Evolutionary conservation across 768 basidiomycete species (phyloP).

Genomic region (Russula sp.): DNA sequence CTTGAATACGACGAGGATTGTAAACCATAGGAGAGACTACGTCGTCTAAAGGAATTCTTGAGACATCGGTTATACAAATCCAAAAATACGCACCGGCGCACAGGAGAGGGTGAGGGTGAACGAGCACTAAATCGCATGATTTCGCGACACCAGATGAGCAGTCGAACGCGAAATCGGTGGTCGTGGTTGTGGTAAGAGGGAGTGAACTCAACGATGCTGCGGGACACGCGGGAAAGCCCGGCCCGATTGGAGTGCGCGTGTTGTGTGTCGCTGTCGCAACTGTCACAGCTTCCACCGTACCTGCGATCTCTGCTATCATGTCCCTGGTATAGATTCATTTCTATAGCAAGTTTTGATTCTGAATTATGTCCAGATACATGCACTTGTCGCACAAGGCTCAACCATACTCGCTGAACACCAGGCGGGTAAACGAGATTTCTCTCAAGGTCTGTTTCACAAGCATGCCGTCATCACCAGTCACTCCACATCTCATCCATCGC

Average conservation of each 20-base stretch:
- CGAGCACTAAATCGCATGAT: constrained; percentile 27
- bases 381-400: constrained; percentile 73
- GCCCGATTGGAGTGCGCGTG: neutral
- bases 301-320: constrained; percentile 16
- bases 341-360: neutral
- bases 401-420: constrained; percentile 87
- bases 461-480: neutral
- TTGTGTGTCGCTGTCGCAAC: neutral
- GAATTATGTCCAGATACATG: constrained; percentile 60
- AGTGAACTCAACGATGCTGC: neutral
- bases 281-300: neutral
- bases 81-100: constrained; percentile 14
- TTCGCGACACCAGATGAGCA: neutral
- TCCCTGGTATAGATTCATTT: constrained; percentile 14
- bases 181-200: neutral
- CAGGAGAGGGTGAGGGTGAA: constrained; percentile 21
- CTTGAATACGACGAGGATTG: constrained; percentile 18
- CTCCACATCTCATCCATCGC: constrained; percentile 3
- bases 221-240: neutral
- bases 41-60: constrained; percentile 11
- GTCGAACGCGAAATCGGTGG: neutral
- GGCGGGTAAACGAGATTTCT: constrained; percentile 79
- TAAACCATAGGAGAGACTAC: constrained; percentile 26
- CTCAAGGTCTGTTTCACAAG: constrained; percentile 56
- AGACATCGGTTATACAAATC: neutral